Conservation (phyloP, 2,329 filamentous ascomycete genomes). For the Neonectria faginata region DNA sequence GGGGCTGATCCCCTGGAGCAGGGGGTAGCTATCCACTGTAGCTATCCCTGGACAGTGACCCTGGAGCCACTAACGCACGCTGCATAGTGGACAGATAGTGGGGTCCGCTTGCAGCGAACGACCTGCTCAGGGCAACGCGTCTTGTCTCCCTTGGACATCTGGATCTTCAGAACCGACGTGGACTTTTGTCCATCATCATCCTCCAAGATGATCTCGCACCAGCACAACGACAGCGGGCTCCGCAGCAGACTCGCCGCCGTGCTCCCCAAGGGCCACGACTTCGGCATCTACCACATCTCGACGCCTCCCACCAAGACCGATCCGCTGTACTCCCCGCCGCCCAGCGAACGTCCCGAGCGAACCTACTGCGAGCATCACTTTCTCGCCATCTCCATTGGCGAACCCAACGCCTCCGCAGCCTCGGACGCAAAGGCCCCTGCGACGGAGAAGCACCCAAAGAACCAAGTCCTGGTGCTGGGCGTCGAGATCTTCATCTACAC, state of each 20-base stretch:
- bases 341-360: conserved; percentile 75
- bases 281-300: conserved; percentile 87
- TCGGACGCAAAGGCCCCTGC: conserved; percentile 43
- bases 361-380: conserved; percentile 92
- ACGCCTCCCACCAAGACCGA: conserved; percentile 81
- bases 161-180: background rate
- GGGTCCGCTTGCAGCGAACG: conserved; percentile 6
- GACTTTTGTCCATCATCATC: conserved; percentile 9
- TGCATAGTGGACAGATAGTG: conserved; percentile 21
- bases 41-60: conserved; percentile 23
- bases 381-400: conserved; percentile 63
- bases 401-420: conserved; percentile 28
- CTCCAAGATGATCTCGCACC: conserved; percentile 19
- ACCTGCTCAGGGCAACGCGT: background rate
- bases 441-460: conserved; percentile 37
- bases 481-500: conserved; percentile 91
- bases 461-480: conserved; percentile 79
- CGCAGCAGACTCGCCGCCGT: conserved; percentile 56
- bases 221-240: conserved; percentile 25
- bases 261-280: conserved; percentile 66
- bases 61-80: conserved; percentile 26
- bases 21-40: conserved; percentile 23
- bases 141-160: conserved; percentile 2
- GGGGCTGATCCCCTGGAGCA: background rate
- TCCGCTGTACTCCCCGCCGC: conserved; percentile 83